Percentiles rank a stretch among this genome's conserved stretches.
These are phyloP conservation scores for Fraxinus quadrangulata DNA, from an alignment of 257 asterid genomes.

Conservation along the genomic window DNA sequence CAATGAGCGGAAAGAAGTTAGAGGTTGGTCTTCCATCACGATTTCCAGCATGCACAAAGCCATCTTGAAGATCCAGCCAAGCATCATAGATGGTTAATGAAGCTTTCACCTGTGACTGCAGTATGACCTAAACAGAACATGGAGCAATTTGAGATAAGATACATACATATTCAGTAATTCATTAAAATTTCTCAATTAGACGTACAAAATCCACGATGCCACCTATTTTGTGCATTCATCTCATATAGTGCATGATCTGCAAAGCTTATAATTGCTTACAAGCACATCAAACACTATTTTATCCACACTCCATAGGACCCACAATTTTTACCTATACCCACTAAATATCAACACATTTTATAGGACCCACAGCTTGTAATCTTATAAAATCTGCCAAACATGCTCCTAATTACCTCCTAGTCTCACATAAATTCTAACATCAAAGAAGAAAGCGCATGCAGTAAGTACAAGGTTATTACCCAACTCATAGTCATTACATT, in stretches of 20 bases:
- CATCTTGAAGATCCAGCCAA: conserved; percentile 95
- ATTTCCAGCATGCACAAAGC: conserved; percentile 76
- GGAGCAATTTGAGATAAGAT: conserved; percentile 24
- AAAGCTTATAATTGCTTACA: too few relatives aligned
- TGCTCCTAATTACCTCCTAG: background rate
- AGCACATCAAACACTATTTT: too few relatives aligned
- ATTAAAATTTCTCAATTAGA: background rate
- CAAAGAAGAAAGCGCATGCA: background rate
- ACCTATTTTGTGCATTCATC: background rate
- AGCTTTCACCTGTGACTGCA: conserved; percentile 96
- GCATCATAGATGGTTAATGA: conserved; percentile 77
- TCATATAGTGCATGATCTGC: background rate
- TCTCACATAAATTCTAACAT: background rate
- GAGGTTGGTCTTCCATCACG: conserved; percentile 75
- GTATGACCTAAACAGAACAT: conserved; percentile 59
- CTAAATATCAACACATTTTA: too few relatives aligned
- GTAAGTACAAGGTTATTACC: background rate
- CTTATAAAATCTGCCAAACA: too few relatives aligned
- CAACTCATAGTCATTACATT: background rate
- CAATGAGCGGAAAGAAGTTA: conserved; percentile 69
- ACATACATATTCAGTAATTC: background rate
- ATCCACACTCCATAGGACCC: too few relatives aligned
- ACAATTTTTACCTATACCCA: too few relatives aligned
- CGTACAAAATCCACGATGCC: conserved; percentile 7
- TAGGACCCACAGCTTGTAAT: too few relatives aligned